Base-by-base conservation (phyloP, 176 grass and related monocot species). In the Triticum urartu region DNA sequence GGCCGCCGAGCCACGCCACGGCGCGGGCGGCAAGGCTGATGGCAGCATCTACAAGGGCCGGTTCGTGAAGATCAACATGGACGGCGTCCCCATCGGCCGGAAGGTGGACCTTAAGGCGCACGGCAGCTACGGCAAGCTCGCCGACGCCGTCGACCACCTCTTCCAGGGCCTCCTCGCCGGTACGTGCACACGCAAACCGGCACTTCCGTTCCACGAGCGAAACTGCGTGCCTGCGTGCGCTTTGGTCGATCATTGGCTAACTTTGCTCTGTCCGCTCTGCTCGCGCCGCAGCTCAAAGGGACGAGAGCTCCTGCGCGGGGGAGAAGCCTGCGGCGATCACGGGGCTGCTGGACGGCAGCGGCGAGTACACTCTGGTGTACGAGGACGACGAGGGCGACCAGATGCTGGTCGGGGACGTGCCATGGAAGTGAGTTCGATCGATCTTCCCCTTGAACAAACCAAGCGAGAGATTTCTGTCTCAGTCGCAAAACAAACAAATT, bases 41-140 rank as follows among this genome's bases (percentile, higher is more conserved):
- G 50, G 54, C 45, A 61, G 71, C 63, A 30, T n/a, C 59, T 71
- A 67, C 3, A 95, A 91, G 79, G 87, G 87, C 35, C 58, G 82
- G 22, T 91, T 95, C 86, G 87, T 98, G 11, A 98, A 98, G 86
- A 75, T 98, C 35, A 98, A 95, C 89, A 95, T 98, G 93, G 93
- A 98, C 61, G 95, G 95, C 78, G 73, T 98, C 65, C 95, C 93
- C 25, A 98, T 98, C 73, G 93, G 95, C 77, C 83, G 95, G 60
- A 98, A 98, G 92, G 72, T 98, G 26, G 89, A 98, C 73, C 81
- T 98, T 10, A 72, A 72, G 71, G 85, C 83, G 59, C 78, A 90
- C 38, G 72, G 58, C 75, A 78, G 88, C 86, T 98, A 98, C 50
- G 89, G 85, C 56, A 89, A 80, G 83, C 95, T 98, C 77, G 89